A percentile compares a stretch with the other conserved stretches of the same genome.
These are phyloP conservation scores for Penstemon barbatus DNA, from an alignment of 257 asterid genomes.

Conservation along the genomic window DNA sequence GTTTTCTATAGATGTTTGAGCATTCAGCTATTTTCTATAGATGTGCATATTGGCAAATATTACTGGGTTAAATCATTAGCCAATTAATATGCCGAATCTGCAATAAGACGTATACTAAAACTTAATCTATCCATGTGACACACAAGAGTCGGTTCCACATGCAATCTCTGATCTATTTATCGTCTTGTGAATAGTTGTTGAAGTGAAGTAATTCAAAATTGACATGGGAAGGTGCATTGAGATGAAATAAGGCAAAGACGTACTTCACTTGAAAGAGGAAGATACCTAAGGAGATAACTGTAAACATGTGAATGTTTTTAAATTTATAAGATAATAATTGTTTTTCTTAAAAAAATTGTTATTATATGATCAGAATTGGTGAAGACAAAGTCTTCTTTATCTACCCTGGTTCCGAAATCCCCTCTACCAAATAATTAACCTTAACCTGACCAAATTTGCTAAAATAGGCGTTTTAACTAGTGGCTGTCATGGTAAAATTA, in stretches of 20 bases:
- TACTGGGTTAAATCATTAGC: background rate
- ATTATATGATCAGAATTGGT: too few relatives aligned
- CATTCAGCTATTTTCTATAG: background rate
- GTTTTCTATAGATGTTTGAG: background rate
- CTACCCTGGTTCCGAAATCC: background rate
- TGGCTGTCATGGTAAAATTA: constrained; percentile 18
- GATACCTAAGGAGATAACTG: too few relatives aligned
- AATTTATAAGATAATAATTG: too few relatives aligned
- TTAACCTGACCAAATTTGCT: constrained; percentile 14
- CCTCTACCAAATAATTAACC: constrained; percentile 6
- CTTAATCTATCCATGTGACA: too few relatives aligned
- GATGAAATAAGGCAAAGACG: too few relatives aligned
- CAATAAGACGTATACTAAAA: background rate
- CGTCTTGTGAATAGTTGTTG: background rate
- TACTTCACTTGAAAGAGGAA: too few relatives aligned
- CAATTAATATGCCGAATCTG: background rate
- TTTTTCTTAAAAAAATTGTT: too few relatives aligned
- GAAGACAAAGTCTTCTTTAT: too few relatives aligned
- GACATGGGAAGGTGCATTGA: background rate
- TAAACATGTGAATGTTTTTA: too few relatives aligned
- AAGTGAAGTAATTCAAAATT: background rate
- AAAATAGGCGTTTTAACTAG: constrained; percentile 13
- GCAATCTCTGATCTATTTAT: background rate
- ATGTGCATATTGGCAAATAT: background rate
- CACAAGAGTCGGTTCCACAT: background rate